phyloP scores from a whole-genome alignment of 768 basidiomycete genomes.

The Mrakia gelida region DNA sequence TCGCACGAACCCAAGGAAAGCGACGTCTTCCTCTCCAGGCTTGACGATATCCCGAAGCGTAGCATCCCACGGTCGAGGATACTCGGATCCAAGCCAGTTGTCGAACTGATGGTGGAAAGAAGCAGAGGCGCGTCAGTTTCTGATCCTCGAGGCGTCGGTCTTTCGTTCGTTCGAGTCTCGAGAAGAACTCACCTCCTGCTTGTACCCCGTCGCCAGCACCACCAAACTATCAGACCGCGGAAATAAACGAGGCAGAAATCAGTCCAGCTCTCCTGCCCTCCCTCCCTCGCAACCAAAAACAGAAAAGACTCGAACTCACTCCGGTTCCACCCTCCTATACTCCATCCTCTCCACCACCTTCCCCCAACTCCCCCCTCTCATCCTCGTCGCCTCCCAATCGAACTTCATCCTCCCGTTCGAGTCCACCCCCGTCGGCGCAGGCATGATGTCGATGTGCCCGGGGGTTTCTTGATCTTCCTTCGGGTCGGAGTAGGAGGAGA shows the following conservation, averaged over 20 bases:
- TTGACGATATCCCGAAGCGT: constrained; percentile 51
- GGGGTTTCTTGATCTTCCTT: constrained; percentile 50
- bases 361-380: constrained; percentile 46
- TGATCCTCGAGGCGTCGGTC: constrained; percentile 37
- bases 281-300: too few relatives aligned
- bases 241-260: background rate
- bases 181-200: constrained; percentile 24
- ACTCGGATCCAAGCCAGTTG: constrained; percentile 44
- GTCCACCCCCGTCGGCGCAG: constrained; percentile 54
- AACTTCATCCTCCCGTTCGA: constrained; percentile 52
- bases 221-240: constrained; percentile 37
- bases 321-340: constrained; percentile 49
- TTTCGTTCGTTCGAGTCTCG: background rate
- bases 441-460: constrained; percentile 52
- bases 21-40: constrained; percentile 45
- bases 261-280: background rate
- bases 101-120: background rate
- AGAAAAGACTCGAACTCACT: too few relatives aligned
- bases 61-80: constrained; percentile 49
- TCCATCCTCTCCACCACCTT: constrained; percentile 45
- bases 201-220: constrained; percentile 54
- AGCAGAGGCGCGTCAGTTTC: constrained; percentile 47
- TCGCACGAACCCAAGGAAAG: constrained; percentile 57
- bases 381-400: constrained; percentile 38
- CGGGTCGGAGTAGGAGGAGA: constrained; percentile 60